A percentile compares a stretch with the other conserved stretches of the same genome.
Conservation (phyloP, 2,329 filamentous ascomycete genomes). For the Xylaria arbuscula region DNA sequence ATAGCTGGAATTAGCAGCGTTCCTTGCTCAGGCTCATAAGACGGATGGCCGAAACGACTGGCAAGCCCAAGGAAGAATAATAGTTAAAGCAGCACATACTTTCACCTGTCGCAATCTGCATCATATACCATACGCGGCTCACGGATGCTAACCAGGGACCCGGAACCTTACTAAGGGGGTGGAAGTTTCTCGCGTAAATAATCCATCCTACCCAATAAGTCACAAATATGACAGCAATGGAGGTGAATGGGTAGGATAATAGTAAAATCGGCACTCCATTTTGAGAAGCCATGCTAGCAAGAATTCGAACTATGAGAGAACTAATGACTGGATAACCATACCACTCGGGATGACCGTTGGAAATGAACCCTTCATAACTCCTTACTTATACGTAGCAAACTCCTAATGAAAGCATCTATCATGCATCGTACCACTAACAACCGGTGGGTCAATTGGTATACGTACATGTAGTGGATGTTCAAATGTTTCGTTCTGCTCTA, state of each 20-base stretch:
- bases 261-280: slow-evolving; percentile 1
- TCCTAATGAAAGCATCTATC: slow-evolving; percentile 11
- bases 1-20: slow-evolving; percentile 17
- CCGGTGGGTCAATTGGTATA: neutral
- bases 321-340: slow-evolving; percentile 14
- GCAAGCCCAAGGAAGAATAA: neutral
- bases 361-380: slow-evolving; percentile 27
- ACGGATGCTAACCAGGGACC: slow-evolving; percentile 36
- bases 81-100: slow-evolving; percentile 21
- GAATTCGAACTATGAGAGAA: slow-evolving; percentile 20
- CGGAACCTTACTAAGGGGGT: slow-evolving; percentile 35
- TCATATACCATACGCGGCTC: slow-evolving; percentile 35
- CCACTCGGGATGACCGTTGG: slow-evolving; percentile 1
- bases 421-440: slow-evolving; percentile 20
- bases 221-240: slow-evolving; percentile 16
- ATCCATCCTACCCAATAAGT: slow-evolving; percentile 31
- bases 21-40: neutral
- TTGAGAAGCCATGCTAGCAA: slow-evolving; percentile 27
- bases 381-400: slow-evolving; percentile 16
- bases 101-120: slow-evolving; percentile 32
- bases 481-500: slow-evolving; percentile 20
- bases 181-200: slow-evolving; percentile 32
- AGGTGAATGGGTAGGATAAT: slow-evolving; percentile 24
- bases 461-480: neutral
- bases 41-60: neutral